phyloP scores from a whole-genome alignment of 441 rosid genomes.

The Brassica balearica region DNA sequence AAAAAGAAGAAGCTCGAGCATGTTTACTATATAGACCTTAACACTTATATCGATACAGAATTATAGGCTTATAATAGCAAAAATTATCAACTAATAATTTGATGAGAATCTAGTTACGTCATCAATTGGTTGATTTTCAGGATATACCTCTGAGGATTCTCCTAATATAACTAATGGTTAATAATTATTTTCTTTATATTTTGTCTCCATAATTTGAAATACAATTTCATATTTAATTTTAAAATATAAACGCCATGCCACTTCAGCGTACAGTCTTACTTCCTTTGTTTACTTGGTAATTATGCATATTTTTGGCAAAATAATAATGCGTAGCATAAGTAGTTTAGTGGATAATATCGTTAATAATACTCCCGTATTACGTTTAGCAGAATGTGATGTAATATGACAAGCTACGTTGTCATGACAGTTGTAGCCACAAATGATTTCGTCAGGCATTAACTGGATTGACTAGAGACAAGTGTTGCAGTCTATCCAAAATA shows the following conservation, averaged over 20 bases:
- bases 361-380: not conserved
- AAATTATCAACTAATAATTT: not conserved
- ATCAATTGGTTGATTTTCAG: constrained; percentile 21
- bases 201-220: constrained; percentile 36
- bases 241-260: constrained; percentile 10
- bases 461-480: constrained; percentile 26
- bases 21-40: not conserved
- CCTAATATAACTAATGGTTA: not conserved
- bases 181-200: constrained; percentile 10
- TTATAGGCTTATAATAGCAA: not conserved
- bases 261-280: constrained; percentile 23
- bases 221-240: constrained; percentile 24
- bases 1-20: not conserved
- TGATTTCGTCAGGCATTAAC: constrained; percentile 17
- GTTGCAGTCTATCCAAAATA: not conserved
- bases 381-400: constrained; percentile 22
- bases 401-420: constrained; percentile 37
- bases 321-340: constrained; percentile 13
- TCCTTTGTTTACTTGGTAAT: constrained; percentile 22
- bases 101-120: constrained; percentile 33
- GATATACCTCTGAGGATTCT: constrained; percentile 39
- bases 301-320: constrained; percentile 2
- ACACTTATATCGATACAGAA: not conserved
- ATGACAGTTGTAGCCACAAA: constrained; percentile 35
- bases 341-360: not conserved